Conservation (phyloP, 1,139 yeast species). For the Arxiozyma slooffiae region DNA sequence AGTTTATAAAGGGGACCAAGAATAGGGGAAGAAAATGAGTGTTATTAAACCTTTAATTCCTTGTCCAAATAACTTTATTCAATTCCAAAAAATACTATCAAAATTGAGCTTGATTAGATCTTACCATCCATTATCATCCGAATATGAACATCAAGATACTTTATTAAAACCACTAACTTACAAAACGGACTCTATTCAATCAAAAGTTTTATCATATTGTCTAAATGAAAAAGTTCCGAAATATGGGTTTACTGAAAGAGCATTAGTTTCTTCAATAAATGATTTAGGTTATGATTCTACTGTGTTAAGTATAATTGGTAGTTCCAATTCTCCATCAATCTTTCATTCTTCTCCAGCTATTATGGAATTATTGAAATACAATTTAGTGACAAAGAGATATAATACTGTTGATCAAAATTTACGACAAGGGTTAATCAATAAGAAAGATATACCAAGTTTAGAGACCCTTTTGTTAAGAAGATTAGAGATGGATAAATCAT, state of each 20-base stretch:
- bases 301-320: slow-evolving; percentile 48
- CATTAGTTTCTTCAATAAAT: slow-evolving; percentile 53
- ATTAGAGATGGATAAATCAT: slow-evolving; percentile 51
- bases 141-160: slow-evolving; percentile 16
- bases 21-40: not conserved
- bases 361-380: slow-evolving; percentile 56
- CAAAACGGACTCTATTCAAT: slow-evolving; percentile 30
- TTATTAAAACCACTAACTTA: slow-evolving; percentile 24
- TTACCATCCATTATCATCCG: slow-evolving; percentile 23
- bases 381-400: slow-evolving; percentile 50
- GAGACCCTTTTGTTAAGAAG: slow-evolving; percentile 49
- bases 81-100: not conserved
- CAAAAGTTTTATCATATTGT: slow-evolving; percentile 39
- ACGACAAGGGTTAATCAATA: slow-evolving; percentile 13
- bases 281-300: slow-evolving; percentile 58
- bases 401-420: slow-evolving; percentile 28
- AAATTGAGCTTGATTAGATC: slow-evolving; percentile 5
- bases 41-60: not conserved
- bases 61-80: not conserved
- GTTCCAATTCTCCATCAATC: slow-evolving; percentile 27
- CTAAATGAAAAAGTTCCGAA: slow-evolving; percentile 48
- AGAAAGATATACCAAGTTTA: slow-evolving; percentile 26
- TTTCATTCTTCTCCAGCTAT: slow-evolving; percentile 37
- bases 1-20: not conserved
- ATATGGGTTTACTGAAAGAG: slow-evolving; percentile 55